Evolutionary conservation across 1,139 yeast genomes (phyloP).

Genomic region (Hansenula lynferdii): DNA sequence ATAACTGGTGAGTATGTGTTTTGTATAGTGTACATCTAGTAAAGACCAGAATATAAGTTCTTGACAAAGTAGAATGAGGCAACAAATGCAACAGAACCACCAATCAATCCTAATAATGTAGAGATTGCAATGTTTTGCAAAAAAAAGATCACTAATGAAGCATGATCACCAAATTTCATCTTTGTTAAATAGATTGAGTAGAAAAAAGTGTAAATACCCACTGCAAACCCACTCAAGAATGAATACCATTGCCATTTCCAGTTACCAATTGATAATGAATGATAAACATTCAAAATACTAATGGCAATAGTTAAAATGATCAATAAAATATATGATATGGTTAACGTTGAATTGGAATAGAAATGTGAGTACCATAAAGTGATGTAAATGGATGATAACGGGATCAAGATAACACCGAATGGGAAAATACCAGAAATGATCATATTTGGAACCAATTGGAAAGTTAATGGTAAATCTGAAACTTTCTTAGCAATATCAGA

Average conservation of each 20-base stretch:
- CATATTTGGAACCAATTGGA: slow-evolving; percentile 20
- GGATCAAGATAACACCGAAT: slow-evolving; percentile 20
- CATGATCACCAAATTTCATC: slow-evolving; percentile 20
- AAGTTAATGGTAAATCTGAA: slow-evolving; percentile 18
- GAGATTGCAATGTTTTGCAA: slow-evolving; percentile 19
- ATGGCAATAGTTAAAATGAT: slow-evolving; percentile 10
- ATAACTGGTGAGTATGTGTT: not conserved
- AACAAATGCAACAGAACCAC: slow-evolving; percentile 18
- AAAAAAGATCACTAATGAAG: slow-evolving; percentile 15
- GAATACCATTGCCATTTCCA: slow-evolving; percentile 23
- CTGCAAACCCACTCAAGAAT: slow-evolving; percentile 19
- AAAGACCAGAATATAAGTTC: slow-evolving; percentile 14
- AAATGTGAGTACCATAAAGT: slow-evolving; percentile 23
- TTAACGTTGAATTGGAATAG: slow-evolving; percentile 12
- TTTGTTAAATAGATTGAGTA: slow-evolving; percentile 21
- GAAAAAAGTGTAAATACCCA: slow-evolving; percentile 19
- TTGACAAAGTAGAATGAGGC: slow-evolving; percentile 14
- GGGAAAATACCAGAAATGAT: slow-evolving; percentile 22
- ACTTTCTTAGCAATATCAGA: slow-evolving; percentile 15
- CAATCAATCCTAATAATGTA: slow-evolving; percentile 13
- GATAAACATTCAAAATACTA: slow-evolving; percentile 16
- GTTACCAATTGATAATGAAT: slow-evolving; percentile 21
- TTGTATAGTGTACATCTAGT: not conserved
- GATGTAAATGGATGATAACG: slow-evolving; percentile 20
- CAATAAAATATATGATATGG: slow-evolving; percentile 10